These are phyloP conservation scores for Yamadazyma insecticola DNA, from an alignment of 805 yeast species.

Conservation along the genomic window DNA sequence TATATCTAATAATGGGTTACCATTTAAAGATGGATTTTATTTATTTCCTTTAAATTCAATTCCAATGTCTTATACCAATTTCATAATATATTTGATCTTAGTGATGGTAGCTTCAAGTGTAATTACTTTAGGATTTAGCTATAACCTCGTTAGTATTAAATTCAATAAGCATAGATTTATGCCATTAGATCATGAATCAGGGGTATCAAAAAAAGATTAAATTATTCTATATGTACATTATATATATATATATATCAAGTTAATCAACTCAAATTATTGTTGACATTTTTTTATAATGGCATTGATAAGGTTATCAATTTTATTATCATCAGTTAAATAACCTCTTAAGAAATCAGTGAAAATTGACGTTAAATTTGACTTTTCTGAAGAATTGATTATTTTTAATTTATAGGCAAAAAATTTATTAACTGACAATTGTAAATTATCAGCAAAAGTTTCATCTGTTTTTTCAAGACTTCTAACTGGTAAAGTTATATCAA, in stretches of 20 bases:
- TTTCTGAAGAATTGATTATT: slow-evolving; percentile 24
- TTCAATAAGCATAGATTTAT: slow-evolving; percentile 14
- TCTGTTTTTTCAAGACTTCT: slow-evolving; percentile 43
- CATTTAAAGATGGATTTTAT: slow-evolving; percentile 38
- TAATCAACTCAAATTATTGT: too few relatives aligned
- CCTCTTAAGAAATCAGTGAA: slow-evolving; percentile 24
- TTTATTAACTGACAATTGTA: slow-evolving; percentile 69
- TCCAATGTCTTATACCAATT: slow-evolving; percentile 21
- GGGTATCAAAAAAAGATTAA: slow-evolving; percentile 5
- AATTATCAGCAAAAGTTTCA: slow-evolving; percentile 47
- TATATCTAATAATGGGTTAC: slow-evolving; percentile 17
- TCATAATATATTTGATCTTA: slow-evolving; percentile 17
- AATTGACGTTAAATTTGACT: slow-evolving; percentile 26
- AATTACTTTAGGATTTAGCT: slow-evolving; percentile 20
- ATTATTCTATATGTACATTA: not conserved
- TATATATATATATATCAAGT: too few relatives aligned
- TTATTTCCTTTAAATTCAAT: slow-evolving; percentile 28
- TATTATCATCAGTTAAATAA: slow-evolving; percentile 16
- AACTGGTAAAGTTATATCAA: slow-evolving; percentile 65
- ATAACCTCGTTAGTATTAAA: slow-evolving; percentile 17
- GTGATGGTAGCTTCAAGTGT: slow-evolving; percentile 18
- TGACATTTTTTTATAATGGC: slow-evolving; percentile 39
- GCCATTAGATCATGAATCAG: slow-evolving; percentile 20
- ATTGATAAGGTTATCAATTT: slow-evolving; percentile 27
- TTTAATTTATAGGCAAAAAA: slow-evolving; percentile 57